A percentile compares a stretch with the other conserved stretches of the same genome.
phyloP scores from a whole-genome alignment of 176 grass and related monocot genomes.

The Juncus inflexus region DNA sequence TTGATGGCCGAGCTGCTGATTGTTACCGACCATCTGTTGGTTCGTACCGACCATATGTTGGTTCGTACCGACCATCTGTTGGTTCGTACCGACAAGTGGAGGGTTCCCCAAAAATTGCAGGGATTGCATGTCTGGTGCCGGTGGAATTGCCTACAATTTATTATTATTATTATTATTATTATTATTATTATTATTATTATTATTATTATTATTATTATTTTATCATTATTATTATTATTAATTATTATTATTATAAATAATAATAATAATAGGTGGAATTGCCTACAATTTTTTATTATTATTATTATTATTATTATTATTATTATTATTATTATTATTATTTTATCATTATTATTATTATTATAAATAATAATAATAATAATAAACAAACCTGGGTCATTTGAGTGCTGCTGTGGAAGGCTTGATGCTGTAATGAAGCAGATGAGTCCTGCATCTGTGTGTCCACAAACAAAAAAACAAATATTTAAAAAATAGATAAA shows the following conservation, averaged over 20 bases:
- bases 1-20: constrained; percentile 69
- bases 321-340: constrained; percentile 2
- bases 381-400: constrained; percentile 48
- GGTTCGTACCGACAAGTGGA: background rate
- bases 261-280: constrained; percentile 27
- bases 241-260: constrained; percentile 2
- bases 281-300: constrained; percentile 23
- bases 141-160: constrained; percentile 28
- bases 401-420: constrained; percentile 55
- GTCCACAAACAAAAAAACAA: constrained; percentile 8
- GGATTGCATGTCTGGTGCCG: constrained; percentile 58
- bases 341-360: too few species aligned
- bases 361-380: too few species aligned
- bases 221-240: background rate
- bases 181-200: background rate
- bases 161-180: background rate
- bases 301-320: background rate
- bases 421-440: constrained; percentile 54
- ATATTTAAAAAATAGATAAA: constrained; percentile 6
- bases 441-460: constrained; percentile 63
- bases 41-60: constrained; percentile 18
- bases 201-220: background rate
- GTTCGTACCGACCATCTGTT: background rate
- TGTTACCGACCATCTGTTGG: constrained; percentile 31
- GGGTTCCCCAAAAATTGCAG: constrained; percentile 57